Evolutionary conservation across 2,329 filamentous ascomycete species (phyloP), one percentile per base, ranked within the genome.

Genomic region (Leptographium galeiforme): DNA sequence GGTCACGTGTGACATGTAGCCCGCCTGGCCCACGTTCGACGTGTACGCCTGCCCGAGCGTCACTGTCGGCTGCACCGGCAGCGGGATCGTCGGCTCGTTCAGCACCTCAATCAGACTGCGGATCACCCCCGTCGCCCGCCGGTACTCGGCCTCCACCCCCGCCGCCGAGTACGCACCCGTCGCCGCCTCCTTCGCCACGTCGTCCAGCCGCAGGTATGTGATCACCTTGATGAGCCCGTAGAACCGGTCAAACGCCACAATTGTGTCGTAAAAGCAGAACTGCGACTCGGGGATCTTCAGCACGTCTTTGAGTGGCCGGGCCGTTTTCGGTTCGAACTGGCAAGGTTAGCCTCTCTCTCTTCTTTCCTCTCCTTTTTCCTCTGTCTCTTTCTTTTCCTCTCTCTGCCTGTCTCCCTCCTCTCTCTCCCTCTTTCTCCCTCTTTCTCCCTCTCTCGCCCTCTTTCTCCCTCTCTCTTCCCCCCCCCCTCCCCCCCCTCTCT

Each of bases 181-280:
- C 8, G 25, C 41, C 51, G 53, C 58, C 19, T 56, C 53, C 36
- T 11, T 34, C 44, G 72, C 66, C 32, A 84, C 84, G 18, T 95
- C 58, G 32, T 56, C 58, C 13, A 59, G 79, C 56, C 81, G 77
- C 56, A 97, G 75, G 67, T 96, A 96, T 39, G 89, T 95, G 59
- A 97, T 88, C 63, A 97, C 84, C 70, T 95, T 94, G 69, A 95
- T 83, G 53, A 90, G 82, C 64, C 91, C 89, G 68, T 82, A 95
- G 72, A 97, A 96, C 63, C 95, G 85, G 65, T 98, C 93, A 63
- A 97, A 89, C 11, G 90, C 90, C 33, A 98, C 78, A 56, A 97
- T 85, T 43, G 91, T 96, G 66, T 97, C 87, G 68, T 89, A 97
- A 14, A 98, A 77, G 88, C 97, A 97, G 67, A 98, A 97, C 34